Conservation (phyloP, 106 monocot genomes). For the Acanthochlamys bracteata region DNA sequence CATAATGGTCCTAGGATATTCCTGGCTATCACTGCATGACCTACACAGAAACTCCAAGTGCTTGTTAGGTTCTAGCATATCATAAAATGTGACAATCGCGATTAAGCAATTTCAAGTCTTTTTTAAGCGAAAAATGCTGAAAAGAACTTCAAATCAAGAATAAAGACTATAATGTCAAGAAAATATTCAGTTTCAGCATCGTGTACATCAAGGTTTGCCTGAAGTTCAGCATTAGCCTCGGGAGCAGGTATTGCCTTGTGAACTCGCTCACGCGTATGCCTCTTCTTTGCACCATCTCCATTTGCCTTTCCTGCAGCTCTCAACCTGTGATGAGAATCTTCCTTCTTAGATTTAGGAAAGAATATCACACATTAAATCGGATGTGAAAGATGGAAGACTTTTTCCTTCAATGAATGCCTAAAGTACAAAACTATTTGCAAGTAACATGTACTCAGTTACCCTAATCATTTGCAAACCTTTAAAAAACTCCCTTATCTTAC, state of each 20-base stretch:
- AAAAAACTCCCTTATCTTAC: too few relatives aligned
- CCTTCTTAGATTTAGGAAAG: neutral
- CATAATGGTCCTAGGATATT: too few relatives aligned
- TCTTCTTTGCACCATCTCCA: slow-evolving; percentile 60
- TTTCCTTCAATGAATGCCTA: neutral
- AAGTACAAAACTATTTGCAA: too few relatives aligned
- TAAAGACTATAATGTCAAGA: neutral
- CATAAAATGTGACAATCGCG: too few relatives aligned
- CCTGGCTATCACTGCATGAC: too few relatives aligned
- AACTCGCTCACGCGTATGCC: slow-evolving; percentile 45
- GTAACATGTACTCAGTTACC: too few relatives aligned
- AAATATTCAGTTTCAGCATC: neutral
- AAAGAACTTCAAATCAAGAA: neutral
- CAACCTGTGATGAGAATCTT: slow-evolving; percentile 21
- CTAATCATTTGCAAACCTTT: too few relatives aligned
- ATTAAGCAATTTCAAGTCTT: too few relatives aligned
- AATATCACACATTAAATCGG: neutral
- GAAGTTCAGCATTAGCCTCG: slow-evolving; percentile 87
- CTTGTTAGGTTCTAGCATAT: too few relatives aligned
- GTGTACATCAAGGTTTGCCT: slow-evolving; percentile 79
- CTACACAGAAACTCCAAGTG: too few relatives aligned
- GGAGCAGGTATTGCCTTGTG: slow-evolving; percentile 61
- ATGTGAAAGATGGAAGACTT: neutral
- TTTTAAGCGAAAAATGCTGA: neutral
- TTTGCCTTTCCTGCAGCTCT: slow-evolving; percentile 58